Percentiles rank a stretch among this genome's conserved stretches.
Conservation (phyloP, 2,329 filamentous ascomycete genomes). For the Fusarium fujikuroi region DNA sequence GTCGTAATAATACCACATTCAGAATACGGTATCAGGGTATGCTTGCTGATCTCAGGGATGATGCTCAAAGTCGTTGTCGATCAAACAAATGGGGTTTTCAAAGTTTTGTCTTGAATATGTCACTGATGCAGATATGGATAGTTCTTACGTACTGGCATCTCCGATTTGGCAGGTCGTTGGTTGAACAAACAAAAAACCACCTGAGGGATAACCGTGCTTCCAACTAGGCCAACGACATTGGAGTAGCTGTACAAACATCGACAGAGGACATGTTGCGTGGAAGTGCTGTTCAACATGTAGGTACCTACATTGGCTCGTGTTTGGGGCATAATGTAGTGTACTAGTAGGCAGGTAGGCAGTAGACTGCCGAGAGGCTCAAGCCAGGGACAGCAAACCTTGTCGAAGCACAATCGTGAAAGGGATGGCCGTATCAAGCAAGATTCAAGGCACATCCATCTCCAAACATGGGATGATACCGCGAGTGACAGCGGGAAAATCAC, state of each 20-base stretch:
- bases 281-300: background rate
- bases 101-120: conserved; percentile 14
- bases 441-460: conserved; percentile 12
- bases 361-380: conserved; percentile 18
- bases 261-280: background rate
- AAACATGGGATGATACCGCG: conserved; percentile 6
- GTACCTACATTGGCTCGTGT: background rate
- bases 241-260: background rate
- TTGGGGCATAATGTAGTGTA: background rate
- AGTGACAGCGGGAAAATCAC: conserved; percentile 22
- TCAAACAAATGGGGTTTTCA: conserved; percentile 18
- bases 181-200: background rate
- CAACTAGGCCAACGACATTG: background rate
- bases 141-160: conserved; percentile 21
- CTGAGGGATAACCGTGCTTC: conserved; percentile 5
- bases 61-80: conserved; percentile 23
- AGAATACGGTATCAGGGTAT: conserved; percentile 10
- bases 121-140: conserved; percentile 4
- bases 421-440: conserved; percentile 20
- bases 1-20: background rate
- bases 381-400: conserved; percentile 12
- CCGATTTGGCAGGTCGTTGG: conserved; percentile 14
- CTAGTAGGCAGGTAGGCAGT: conserved; percentile 1
- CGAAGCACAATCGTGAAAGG: conserved; percentile 1
- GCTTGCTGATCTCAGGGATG: conserved; percentile 19